Evolutionary conservation across 192 early-diverging fungal species (phyloP), one percentile per base, ranked within the genome.

Genomic region (Coemansia pectinata): DNA sequence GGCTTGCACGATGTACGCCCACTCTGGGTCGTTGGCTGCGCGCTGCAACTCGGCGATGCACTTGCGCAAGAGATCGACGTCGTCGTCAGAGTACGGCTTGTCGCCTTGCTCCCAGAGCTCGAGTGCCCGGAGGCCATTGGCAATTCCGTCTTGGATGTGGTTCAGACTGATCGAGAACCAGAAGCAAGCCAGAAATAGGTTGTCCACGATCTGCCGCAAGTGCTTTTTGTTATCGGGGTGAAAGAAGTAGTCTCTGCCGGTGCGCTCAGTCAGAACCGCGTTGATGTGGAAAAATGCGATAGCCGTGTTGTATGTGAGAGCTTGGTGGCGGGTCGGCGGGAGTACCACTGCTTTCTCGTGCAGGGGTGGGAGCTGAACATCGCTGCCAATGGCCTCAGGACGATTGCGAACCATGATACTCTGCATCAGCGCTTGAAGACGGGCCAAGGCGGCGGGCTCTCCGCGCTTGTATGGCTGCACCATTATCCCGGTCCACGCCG

Each of bases 391-490:
- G 19, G 88, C 85, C 29, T 85, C 84, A 25, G 75, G 65, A 7
- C 76, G 77, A 71, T 91, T 93, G 8, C 92, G 88, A 4, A 94
- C 86, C 90, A 95, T 93, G 27, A 91, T 73, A 61, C 85, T 79
- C 21, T 90, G 81, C 86, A 94, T 84, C 33, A 92, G 71, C 15
- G 84, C 77, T 17, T 71, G 60, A 27, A 94, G 70, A 1, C 85
- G 74, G 9, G 69, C 65, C 14, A 70, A 72, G 9, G 88, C 88
- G 38, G 83, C 79, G 0, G 77, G 67, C 5, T 81, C 66, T 36
- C 79, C 47, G 11, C 88, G 73, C 38, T 85, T 83, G 67, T 91
- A 87, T 0, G 89, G 89, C 34, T 74, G 80, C 10, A 77, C 69
- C 29, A 93, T 78, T 27, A 83, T 67, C 29, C 72, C 81, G 5